phyloP scores from a whole-genome alignment of 1,284 basidiomycete genomes.

The Marasmius oreades region DNA sequence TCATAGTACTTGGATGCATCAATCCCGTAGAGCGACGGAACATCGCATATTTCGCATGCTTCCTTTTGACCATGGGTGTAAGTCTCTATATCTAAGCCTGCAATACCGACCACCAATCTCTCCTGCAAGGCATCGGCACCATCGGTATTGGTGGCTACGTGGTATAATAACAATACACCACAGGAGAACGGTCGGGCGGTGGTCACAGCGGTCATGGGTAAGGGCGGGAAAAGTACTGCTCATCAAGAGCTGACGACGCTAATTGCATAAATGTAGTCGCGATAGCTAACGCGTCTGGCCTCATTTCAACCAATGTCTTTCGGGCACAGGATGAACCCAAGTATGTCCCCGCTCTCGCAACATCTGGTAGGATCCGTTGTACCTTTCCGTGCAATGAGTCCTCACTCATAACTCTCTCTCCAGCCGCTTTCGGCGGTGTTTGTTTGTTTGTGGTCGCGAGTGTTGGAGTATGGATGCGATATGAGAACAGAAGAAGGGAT shows the following conservation, averaged over 20 bases:
- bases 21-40: constrained; percentile 33
- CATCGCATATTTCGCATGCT: constrained; percentile 49
- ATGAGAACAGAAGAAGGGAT: constrained; percentile 40
- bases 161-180: constrained; percentile 51
- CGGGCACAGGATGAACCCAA: constrained; percentile 44
- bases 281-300: constrained; percentile 46
- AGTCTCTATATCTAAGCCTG: constrained; percentile 10
- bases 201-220: constrained; percentile 47
- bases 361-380: constrained; percentile 28
- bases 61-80: constrained; percentile 44
- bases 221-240: constrained; percentile 5
- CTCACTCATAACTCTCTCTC: constrained; percentile 1
- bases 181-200: constrained; percentile 45
- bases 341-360: constrained; percentile 37
- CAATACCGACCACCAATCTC: neutral
- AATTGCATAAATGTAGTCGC: constrained; percentile 32
- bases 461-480: constrained; percentile 38
- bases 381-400: neutral
- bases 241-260: neutral
- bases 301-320: constrained; percentile 51
- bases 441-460: constrained; percentile 36
- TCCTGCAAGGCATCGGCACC: constrained; percentile 39
- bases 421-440: constrained; percentile 39
- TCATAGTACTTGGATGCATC: constrained; percentile 48
- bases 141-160: constrained; percentile 44